These are phyloP conservation scores for Citrus inodora DNA, from an alignment of 345 rosid species.

Conservation along the genomic window DNA sequence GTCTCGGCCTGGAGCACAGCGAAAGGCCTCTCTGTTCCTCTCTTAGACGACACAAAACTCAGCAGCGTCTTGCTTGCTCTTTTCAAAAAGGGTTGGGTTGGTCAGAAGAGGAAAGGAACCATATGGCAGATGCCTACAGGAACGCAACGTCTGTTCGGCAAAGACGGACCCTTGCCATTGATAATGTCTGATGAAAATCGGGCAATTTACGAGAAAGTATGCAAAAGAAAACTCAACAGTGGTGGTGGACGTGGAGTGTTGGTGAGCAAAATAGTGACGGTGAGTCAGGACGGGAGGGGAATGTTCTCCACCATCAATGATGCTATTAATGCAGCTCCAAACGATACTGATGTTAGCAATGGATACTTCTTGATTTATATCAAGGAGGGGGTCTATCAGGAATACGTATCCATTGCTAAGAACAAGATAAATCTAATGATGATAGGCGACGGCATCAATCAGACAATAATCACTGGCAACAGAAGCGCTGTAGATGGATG, in stretches of 20 bases:
- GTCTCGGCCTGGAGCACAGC: slow-evolving; percentile 48
- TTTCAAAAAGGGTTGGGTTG: slow-evolving; percentile 71
- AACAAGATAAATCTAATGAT: slow-evolving; percentile 74
- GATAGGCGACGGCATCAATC: slow-evolving; percentile 83
- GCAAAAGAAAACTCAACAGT: slow-evolving; percentile 47
- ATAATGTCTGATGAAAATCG: slow-evolving; percentile 52
- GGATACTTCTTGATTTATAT: slow-evolving; percentile 82
- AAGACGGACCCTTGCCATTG: slow-evolving; percentile 48
- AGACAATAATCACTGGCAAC: slow-evolving; percentile 78
- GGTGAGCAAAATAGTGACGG: slow-evolving; percentile 60
- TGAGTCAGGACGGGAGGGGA: slow-evolving; percentile 65
- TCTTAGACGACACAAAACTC: slow-evolving; percentile 69
- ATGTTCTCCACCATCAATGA: slow-evolving; percentile 67
- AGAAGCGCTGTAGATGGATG: slow-evolving; percentile 75
- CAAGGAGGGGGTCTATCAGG: slow-evolving; percentile 69
- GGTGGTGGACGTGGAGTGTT: slow-evolving; percentile 14
- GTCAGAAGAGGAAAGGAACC: slow-evolving; percentile 33
- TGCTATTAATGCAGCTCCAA: slow-evolving; percentile 72
- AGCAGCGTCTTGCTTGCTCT: slow-evolving; percentile 70
- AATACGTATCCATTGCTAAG: slow-evolving; percentile 62
- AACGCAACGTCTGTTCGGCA: slow-evolving; percentile 27
- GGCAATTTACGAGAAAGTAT: slow-evolving; percentile 51
- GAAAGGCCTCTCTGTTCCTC: slow-evolving; percentile 49
- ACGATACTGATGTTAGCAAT: slow-evolving; percentile 40
- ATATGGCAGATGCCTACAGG: slow-evolving; percentile 23